phyloP scores from a whole-genome alignment of 495 filamentous ascomycete species.

The Emericellopsis terricola region DNA sequence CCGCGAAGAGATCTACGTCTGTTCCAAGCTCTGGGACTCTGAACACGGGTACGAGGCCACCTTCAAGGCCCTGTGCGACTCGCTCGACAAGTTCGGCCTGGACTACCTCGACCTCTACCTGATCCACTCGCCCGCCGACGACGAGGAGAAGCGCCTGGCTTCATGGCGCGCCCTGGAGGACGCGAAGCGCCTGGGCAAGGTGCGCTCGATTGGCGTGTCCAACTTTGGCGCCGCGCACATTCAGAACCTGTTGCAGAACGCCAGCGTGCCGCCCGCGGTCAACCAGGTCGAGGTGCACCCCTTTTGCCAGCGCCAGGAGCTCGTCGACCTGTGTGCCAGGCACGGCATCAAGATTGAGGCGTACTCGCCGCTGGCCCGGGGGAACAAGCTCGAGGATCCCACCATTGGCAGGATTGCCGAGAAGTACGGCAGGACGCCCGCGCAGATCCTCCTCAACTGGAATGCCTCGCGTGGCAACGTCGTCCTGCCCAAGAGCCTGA shows the following conservation, averaged over 20 bases:
- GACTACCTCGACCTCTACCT: conserved; percentile 50
- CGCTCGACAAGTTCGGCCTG: conserved; percentile 27
- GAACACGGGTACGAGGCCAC: conserved; percentile 36
- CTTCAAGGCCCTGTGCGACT: conserved; percentile 29
- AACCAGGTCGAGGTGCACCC: conserved; percentile 47
- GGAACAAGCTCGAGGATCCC: conserved; percentile 23
- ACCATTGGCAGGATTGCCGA: conserved; percentile 23
- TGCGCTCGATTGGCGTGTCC: conserved; percentile 38
- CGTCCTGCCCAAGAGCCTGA: conserved; percentile 45
- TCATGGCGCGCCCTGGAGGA: conserved; percentile 43
- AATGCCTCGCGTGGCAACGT: conserved; percentile 32
- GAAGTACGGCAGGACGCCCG: conserved; percentile 24
- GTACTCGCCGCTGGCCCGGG: conserved; percentile 37
- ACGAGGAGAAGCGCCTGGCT: conserved; percentile 31
- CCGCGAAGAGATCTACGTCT: conserved; percentile 43
- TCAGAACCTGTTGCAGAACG: conserved; percentile 33
- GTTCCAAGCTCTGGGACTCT: conserved; percentile 34
- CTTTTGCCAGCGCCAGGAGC: conserved; percentile 33
- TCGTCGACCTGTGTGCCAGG: conserved; percentile 24
- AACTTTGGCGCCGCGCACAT: conserved; percentile 44
- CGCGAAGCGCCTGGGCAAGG: conserved; percentile 31
- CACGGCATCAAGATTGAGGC: conserved; percentile 39
- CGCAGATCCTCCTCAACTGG: conserved; percentile 35
- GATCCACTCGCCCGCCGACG: conserved; percentile 39
- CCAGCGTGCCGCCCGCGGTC: conserved; percentile 25